Base-by-base conservation (phyloP, 805 yeast species). In the Isabelozyma rhagii region DNA sequence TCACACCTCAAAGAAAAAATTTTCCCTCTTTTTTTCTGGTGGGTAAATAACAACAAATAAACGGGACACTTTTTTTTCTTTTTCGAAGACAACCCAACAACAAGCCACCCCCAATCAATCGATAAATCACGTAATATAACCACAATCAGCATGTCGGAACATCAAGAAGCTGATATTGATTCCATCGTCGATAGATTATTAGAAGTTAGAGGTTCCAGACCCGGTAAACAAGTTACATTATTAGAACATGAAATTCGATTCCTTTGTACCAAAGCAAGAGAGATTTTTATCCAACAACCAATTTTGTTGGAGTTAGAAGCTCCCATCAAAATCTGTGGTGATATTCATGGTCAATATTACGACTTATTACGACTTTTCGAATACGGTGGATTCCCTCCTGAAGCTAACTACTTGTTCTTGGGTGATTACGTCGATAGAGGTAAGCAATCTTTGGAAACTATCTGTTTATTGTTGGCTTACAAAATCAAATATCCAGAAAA, bases 371-470 rank as follows among this genome's bases (percentile, higher is more conserved):
- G 97, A 68, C 79, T 90, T 58, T 90, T 90, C 62, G 97, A 91
- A 74, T 90, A 90, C 66, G 97, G 97, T 62, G 97, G 97, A 2
- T 90, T 91, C 77, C 97, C 97, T 2, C 97, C 97, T 13, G 97
- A 91, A 67, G 92, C 97, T 25, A 90, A 90, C 75, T 90, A 90
- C 74, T 75, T 90, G 61, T 90, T 90, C 66, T 71, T 90, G 51
- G 97, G 97, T 58, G 97, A 90, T 76, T 90, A 90, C 65, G 97
- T 90, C 57, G 97, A 90, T 75, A 84, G 97, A 77, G 97, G 97
- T 64, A 89, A 89, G 66, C 97, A 91, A 75, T 87, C 96, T n/a
- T 74, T 91, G 61, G 97, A 90, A 69, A 91, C 97, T 17, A 90
- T 90, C 61, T 90, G 97, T 70, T 74, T 90, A 56, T 74, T 90